Conservation (phyloP, 2,329 filamentous ascomycete genomes). For the Talaromyces sp. region DNA sequence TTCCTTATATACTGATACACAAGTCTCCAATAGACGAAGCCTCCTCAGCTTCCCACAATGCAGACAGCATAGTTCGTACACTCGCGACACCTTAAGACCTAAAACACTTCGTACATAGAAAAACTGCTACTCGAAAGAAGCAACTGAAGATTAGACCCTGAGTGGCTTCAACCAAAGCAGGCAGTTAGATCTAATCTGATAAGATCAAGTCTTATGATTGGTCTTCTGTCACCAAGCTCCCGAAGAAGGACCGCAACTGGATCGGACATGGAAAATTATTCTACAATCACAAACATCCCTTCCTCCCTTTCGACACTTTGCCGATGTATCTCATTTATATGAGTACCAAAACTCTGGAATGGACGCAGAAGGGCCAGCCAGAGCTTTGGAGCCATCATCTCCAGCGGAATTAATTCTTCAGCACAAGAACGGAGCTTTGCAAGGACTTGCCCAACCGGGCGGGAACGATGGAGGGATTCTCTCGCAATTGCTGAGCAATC, state of each 20-base stretch:
- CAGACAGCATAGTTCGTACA: not conserved
- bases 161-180: not conserved
- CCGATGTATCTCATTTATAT: not conserved
- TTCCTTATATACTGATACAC: not conserved
- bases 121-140: not conserved
- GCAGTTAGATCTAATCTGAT: slow-evolving; percentile 16
- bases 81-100: not conserved
- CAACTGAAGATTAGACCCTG: not conserved
- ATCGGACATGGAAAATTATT: not conserved
- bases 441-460: slow-evolving; percentile 29
- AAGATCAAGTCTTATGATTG: not conserved
- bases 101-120: not conserved
- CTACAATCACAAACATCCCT: not conserved
- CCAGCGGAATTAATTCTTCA: slow-evolving; percentile 39
- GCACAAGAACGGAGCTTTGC: slow-evolving; percentile 34
- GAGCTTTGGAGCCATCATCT: slow-evolving; percentile 31
- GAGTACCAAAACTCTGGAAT: slow-evolving; percentile 29
- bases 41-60: not conserved
- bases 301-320: not conserved
- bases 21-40: not conserved
- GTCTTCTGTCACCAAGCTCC: not conserved
- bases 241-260: not conserved
- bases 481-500: slow-evolving; percentile 48
- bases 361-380: slow-evolving; percentile 38
- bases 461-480: slow-evolving; percentile 41